These are phyloP conservation scores for Talaromyces adpressus DNA, from an alignment of 495 filamentous ascomycete genomes.

Conservation along the genomic window DNA sequence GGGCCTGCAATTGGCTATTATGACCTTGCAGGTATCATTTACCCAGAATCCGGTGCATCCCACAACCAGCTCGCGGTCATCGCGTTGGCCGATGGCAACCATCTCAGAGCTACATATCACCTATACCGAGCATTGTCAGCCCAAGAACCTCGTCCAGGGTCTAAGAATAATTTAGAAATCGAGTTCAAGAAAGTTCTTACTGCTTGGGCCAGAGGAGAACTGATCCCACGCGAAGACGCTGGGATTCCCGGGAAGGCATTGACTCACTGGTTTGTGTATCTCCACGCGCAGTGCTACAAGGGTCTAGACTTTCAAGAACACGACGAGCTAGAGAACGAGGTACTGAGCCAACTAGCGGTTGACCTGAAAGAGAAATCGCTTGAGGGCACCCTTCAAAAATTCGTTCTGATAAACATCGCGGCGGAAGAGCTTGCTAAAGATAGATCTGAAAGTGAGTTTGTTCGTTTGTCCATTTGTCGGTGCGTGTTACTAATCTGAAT, in stretches of 20 bases:
- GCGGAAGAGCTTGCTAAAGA: conserved; percentile 65
- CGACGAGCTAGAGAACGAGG: conserved; percentile 79
- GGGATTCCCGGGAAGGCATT: conserved; percentile 47
- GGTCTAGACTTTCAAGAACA: conserved; percentile 65
- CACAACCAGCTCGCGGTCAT: conserved; percentile 90
- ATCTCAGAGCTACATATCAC: conserved; percentile 80
- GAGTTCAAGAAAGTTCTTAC: conserved; percentile 68
- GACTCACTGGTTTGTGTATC: conserved; percentile 74
- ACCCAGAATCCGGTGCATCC: conserved; percentile 69
- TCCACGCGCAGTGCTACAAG: conserved; percentile 78
- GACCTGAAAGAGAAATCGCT: conserved; percentile 64
- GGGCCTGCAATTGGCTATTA: conserved; percentile 81
- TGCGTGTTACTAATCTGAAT: neutral
- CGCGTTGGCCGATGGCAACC: conserved; percentile 63
- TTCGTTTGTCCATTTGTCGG: neutral
- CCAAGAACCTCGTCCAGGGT: conserved; percentile 63
- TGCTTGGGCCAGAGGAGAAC: conserved; percentile 52
- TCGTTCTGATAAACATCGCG: conserved; percentile 79
- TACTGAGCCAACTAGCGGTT: conserved; percentile 66
- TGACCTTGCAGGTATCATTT: conserved; percentile 66
- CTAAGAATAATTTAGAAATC: conserved; percentile 65
- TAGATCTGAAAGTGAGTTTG: conserved; percentile 51
- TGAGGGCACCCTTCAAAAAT: conserved; percentile 63
- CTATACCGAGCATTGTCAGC: conserved; percentile 75
- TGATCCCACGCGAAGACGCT: conserved; percentile 46